Conservation (phyloP, 257 asterid species). For the Nicotiana benthamiana region DNA sequence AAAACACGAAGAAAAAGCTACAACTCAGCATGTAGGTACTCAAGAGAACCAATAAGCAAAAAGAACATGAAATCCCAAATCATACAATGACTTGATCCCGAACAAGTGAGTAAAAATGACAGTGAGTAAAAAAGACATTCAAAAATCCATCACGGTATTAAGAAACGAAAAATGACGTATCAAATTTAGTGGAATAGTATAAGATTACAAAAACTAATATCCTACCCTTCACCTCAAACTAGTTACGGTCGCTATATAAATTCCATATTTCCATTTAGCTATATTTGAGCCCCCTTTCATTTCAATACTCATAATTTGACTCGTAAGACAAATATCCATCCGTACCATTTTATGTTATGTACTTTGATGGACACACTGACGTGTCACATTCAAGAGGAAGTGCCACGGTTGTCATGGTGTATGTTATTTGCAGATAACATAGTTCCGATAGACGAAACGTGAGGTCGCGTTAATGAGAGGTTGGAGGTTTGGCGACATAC, state of each 20-base stretch:
- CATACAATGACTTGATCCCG: not conserved
- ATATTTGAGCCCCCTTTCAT: not conserved
- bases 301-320: not conserved
- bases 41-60: not conserved
- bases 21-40: not conserved
- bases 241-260: not conserved
- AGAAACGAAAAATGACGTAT: not conserved
- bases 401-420: no score
- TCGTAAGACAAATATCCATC: not conserved
- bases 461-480: no score
- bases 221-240: not conserved
- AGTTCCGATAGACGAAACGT: no score
- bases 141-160: not conserved
- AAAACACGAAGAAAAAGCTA: not conserved
- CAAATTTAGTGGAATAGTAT: not conserved
- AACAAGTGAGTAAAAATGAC: not conserved
- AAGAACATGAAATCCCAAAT: not conserved
- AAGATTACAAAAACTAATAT: not conserved
- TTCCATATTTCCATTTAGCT: not conserved
- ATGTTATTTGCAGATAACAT: no score
- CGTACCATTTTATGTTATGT: no score
- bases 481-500: no score
- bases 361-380: no score
- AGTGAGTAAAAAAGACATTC: not conserved
- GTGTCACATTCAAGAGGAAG: no score